A percentile compares a stretch with the other conserved stretches of the same genome.
Conservation (phyloP, 192 early-diverging fungal species). For the Podila minutissima region DNA sequence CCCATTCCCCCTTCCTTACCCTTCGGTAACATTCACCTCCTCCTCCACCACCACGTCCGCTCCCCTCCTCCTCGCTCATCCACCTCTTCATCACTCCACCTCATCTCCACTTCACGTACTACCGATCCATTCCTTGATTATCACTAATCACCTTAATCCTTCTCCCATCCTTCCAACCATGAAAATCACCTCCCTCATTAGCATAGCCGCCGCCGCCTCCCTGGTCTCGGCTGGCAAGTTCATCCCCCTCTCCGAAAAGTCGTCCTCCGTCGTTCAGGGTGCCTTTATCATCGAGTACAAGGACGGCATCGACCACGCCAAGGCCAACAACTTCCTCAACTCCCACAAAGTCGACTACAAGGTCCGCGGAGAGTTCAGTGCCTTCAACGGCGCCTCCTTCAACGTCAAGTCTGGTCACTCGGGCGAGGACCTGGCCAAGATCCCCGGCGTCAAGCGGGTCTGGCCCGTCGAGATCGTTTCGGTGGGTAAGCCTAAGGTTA, state of each 20-base stretch:
- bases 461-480: slow-evolving; percentile 58
- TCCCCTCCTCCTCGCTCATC: not conserved
- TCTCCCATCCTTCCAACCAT: too few relatives aligned
- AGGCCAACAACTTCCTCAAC: not conserved
- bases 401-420: slow-evolving; percentile 13
- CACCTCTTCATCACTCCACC: not conserved
- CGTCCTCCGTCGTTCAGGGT: not conserved
- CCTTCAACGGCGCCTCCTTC: slow-evolving; percentile 51
- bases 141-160: too few relatives aligned
- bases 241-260: not conserved
- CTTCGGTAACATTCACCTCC: not conserved
- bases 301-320: not conserved
- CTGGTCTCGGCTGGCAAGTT: slow-evolving; percentile 1
- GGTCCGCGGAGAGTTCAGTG: slow-evolving; percentile 30
- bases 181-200: not conserved
- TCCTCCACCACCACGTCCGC: not conserved
- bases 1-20: not conserved
- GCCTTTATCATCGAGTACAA: not conserved
- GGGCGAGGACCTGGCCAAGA: slow-evolving; percentile 10
- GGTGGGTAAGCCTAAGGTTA: slow-evolving; percentile 10
- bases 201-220: not conserved
- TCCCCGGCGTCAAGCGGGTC: slow-evolving; percentile 21
- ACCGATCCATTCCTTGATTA: not conserved
- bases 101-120: not conserved
- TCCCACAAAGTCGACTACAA: not conserved